Percentiles rank a stretch among this genome's conserved stretches.
Evolutionary conservation across 2,329 filamentous ascomycete species (phyloP).

Genomic region (Fusarium liriodendri): DNA sequence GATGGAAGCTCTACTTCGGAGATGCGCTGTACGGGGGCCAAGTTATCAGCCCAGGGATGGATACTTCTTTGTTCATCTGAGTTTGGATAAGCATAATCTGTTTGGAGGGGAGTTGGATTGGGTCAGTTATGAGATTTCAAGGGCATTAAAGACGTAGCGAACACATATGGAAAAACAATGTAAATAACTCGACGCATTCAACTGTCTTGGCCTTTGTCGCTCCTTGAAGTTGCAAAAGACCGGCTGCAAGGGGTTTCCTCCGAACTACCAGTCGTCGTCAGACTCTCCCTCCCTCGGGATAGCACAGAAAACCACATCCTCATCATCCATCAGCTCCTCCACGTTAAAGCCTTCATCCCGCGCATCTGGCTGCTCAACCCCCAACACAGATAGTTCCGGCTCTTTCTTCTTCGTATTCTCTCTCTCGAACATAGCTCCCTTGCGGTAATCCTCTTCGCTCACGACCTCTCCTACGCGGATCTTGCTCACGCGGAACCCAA

Average conservation of each 20-base stretch:
- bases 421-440: conserved; percentile 2
- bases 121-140: neutral
- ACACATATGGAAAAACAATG: neutral
- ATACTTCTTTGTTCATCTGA: conserved; percentile 11
- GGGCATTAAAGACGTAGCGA: neutral
- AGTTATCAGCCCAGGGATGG: neutral
- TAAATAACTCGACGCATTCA: neutral
- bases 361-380: neutral
- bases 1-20: conserved; percentile 9
- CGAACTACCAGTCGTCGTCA: neutral
- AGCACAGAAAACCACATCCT: neutral
- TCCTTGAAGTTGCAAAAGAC: neutral
- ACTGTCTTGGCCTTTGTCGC: neutral
- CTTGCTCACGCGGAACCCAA: conserved; percentile 21
- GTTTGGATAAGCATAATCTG: conserved; percentile 7
- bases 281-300: neutral
- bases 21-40: neutral
- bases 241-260: no score
- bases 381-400: neutral
- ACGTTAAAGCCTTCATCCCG: conserved; percentile 4
- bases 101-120: conserved; percentile 1
- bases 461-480: neutral
- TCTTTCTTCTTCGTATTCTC: neutral
- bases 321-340: conserved; percentile 7
- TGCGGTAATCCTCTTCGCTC: neutral